Conservation (phyloP, 306 rosid genomes). For the Citrullus colocynthis region DNA sequence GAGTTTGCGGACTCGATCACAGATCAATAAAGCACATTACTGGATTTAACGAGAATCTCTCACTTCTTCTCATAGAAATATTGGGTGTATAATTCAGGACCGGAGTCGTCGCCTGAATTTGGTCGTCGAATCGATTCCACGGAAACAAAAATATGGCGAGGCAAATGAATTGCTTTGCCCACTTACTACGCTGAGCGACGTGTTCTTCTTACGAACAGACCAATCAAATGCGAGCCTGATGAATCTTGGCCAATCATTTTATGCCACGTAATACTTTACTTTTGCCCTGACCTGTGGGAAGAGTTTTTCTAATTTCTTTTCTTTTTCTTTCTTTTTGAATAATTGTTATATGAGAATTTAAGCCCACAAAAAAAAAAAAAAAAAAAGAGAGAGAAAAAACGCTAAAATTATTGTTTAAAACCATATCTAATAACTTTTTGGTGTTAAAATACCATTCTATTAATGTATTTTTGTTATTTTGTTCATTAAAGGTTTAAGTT, state of each 20-base stretch:
- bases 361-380: too few species aligned
- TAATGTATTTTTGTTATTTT: too few species aligned
- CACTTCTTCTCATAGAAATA: neutral
- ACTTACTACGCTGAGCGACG: constrained; percentile 33
- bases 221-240: constrained; percentile 32
- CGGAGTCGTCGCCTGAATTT: constrained; percentile 1
- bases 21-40: constrained; percentile 1
- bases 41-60: neutral
- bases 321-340: too few species aligned
- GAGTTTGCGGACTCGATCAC: neutral
- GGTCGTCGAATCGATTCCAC: constrained; percentile 19
- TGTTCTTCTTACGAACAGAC: constrained; percentile 31
- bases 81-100: neutral
- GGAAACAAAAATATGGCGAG: constrained; percentile 2
- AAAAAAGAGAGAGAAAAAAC: too few species aligned
- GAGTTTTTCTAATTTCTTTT: neutral
- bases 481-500: too few species aligned
- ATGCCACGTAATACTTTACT: constrained; percentile 18
- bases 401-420: too few species aligned
- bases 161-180: neutral
- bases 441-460: too few species aligned
- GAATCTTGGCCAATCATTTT: constrained; percentile 21
- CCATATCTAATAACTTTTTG: too few species aligned
- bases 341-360: too few species aligned
- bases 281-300: neutral